phyloP scores from a whole-genome alignment of 257 asterid species.

The Nicotiana knightiana region DNA sequence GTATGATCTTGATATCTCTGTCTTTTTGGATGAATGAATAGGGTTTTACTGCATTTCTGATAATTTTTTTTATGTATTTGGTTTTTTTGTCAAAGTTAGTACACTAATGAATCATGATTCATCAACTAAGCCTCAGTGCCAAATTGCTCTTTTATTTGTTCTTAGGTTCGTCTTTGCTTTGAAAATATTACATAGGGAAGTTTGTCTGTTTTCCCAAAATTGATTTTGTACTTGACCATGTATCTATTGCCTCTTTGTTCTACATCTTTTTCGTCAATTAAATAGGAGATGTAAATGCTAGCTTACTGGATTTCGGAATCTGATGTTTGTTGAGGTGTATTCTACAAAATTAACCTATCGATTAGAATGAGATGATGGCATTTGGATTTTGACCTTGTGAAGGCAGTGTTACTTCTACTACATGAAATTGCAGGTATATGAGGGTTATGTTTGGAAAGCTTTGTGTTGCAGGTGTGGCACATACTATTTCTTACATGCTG shows the following conservation, averaged over 20 bases:
- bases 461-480: not conserved
- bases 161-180: not conserved
- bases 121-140: not conserved
- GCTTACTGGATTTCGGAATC: not conserved
- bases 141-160: not conserved
- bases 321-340: not conserved
- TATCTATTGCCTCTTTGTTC: not conserved
- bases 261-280: not conserved
- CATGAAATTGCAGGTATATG: not conserved
- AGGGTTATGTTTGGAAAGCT: not conserved
- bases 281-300: not conserved
- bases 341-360: not conserved
- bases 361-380: not conserved
- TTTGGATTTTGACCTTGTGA: not conserved
- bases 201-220: not conserved
- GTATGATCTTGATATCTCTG: too few relatives aligned
- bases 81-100: not conserved
- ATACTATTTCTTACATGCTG: not conserved
- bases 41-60: not conserved
- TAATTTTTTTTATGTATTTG: not conserved
- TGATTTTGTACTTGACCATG: not conserved
- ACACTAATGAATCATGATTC: not conserved
- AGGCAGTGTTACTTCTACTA: too few relatives aligned
- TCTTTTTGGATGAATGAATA: too few relatives aligned
- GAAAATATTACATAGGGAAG: not conserved